phyloP scores from a whole-genome alignment of 106 monocot genomes.

The Apostasia shenzhenica region DNA sequence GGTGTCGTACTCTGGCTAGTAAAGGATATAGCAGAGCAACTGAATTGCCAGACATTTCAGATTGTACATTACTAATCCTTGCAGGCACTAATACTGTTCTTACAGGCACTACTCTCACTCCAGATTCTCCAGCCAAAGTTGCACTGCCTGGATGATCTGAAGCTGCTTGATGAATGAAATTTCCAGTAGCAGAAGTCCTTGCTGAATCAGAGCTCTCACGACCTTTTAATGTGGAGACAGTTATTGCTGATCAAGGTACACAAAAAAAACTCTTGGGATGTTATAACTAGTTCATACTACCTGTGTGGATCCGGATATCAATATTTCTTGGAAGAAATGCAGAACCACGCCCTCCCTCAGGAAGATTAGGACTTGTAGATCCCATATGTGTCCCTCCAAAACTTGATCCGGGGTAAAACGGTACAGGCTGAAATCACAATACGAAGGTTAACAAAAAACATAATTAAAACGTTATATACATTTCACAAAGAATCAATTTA shows the following conservation, averaged over 20 bases:
- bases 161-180: constrained; percentile 23
- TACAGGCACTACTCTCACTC: constrained; percentile 47
- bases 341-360: constrained; percentile 23
- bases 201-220: constrained; percentile 29
- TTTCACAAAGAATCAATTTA: no score
- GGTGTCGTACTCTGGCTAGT: constrained; percentile 45
- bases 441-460: background rate
- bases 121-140: constrained; percentile 43
- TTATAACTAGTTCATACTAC: constrained; percentile 20
- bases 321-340: constrained; percentile 59
- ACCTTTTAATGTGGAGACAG: constrained; percentile 23
- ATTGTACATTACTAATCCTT: constrained; percentile 26
- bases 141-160: constrained; percentile 14
- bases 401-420: constrained; percentile 42
- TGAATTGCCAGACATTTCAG: constrained; percentile 37
- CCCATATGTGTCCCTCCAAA: constrained; percentile 31
- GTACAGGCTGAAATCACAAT: constrained; percentile 33
- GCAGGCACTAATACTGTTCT: constrained; percentile 75
- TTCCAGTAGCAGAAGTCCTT: constrained; percentile 23
- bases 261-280: background rate
- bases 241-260: background rate
- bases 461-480: no score
- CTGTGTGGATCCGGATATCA: constrained; percentile 78
- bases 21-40: constrained; percentile 47
- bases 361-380: constrained; percentile 21